Evolutionary conservation across 148 eudicot genomes (phyloP), one percentile per base, ranked within the genome.

Genomic region (Gaultheria prostrata): DNA sequence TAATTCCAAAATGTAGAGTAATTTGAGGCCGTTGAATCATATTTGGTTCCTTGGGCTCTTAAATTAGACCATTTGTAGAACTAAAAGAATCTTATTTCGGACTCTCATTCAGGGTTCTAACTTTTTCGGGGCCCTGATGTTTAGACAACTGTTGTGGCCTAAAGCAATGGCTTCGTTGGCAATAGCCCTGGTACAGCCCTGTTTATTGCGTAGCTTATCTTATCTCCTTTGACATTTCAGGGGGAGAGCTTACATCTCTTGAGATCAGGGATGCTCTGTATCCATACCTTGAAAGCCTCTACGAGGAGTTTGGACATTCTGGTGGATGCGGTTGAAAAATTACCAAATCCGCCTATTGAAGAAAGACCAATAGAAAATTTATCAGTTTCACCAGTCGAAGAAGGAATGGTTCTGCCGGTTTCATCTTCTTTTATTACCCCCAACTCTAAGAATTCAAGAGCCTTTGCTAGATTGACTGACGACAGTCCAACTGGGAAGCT

Each of bases 171-270:
- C 67, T 61, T 9, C 11, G n/a, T 61, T 14, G 17, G 56, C 3
- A 2, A 14, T 53, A 53, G 20, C 56, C 17, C 18, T 14, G 56
- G 56, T 13, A 53, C 56, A 12, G 13, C 17, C 50, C 56, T 53
- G 56, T 14, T 61, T 61, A 50, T 10, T 51, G 21, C 67, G 43
- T 49, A 18, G 12, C 50, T 76, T 32, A 30, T 53, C 65, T 12
- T 9, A 28, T 73, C 51, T 89, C 81, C 21, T 59, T 86, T 72
- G 30, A 49, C 14, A 26, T 78, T 84, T 67, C 87, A 94, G 98
- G 98, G 35, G 87, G 95, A 81, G 98, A 93, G 92, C 95, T 93
- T 51, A 89, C 98, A n/a, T 93, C 98, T 83, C 92, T 93, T 80
- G 98, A 94, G 89, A 94, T 94, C 45, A 87, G 97, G 82, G 98